Conservation (phyloP, 2,329 filamentous ascomycete genomes). For the Xylaria sp. region DNA sequence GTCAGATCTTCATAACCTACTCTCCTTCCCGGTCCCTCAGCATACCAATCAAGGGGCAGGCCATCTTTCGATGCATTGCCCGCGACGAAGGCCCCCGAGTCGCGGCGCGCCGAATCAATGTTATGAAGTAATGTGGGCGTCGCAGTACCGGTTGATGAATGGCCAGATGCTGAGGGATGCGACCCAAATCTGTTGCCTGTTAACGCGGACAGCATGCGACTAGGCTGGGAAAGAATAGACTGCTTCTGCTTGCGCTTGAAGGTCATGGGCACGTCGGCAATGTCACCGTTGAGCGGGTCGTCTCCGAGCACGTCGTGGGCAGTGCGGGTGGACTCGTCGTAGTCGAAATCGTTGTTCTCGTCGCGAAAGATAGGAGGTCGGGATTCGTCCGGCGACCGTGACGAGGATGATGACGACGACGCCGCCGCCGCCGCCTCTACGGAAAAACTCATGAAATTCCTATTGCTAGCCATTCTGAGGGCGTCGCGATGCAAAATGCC, state of each 20-base stretch:
- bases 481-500: conserved; percentile 44
- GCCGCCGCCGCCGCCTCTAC: conserved; percentile 48
- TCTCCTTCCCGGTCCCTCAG: conserved; percentile 86
- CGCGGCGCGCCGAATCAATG: conserved; percentile 37
- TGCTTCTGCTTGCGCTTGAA: conserved; percentile 77
- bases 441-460: conserved; percentile 45
- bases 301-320: conserved; percentile 59
- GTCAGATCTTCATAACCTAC: conserved; percentile 97
- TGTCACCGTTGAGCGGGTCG: conserved; percentile 65
- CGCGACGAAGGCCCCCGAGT: conserved; percentile 29
- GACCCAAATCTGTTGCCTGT: conserved; percentile 53
- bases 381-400: conserved; percentile 40
- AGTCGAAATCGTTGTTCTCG: conserved; percentile 45
- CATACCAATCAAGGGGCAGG: conserved; percentile 79
- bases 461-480: conserved; percentile 49
- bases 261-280: conserved; percentile 65
- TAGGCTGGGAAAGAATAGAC: conserved; percentile 58
- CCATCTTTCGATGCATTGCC: conserved; percentile 57
- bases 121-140: conserved; percentile 45
- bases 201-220: conserved; percentile 62
- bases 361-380: conserved; percentile 50
- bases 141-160: conserved; percentile 38
- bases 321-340: conserved; percentile 42
- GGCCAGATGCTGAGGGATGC: conserved; percentile 31
- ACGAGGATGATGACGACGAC: conserved; percentile 44